Base-by-base conservation (phyloP, 805 yeast genomes). In the Brettanomyces sp. region DNA sequence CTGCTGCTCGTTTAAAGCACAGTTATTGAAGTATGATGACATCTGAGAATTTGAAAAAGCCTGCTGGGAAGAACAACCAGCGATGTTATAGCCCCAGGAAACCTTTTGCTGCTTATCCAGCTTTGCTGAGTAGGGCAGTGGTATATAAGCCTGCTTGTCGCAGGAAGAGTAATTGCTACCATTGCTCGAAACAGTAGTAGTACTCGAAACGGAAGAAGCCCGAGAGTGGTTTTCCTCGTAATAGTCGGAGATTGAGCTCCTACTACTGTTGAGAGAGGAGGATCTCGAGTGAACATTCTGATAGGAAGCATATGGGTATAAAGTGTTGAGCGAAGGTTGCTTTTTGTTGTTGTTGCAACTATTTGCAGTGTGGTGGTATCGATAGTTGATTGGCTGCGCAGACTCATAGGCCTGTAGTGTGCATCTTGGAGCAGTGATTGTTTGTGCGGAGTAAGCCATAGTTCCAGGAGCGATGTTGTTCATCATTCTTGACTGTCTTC, bases 1-100 rank as follows among this genome's bases (percentile, higher is more conserved):
- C 48, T 56, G 60, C 44, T 64, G 66, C 50, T 64, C 68, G 25
- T 53, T 57, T 39, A 52, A 48, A n/a, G 67, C 66, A 36, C 56
- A 65, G 5, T 60, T 52, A 45, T 64, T 64, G 40, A 64, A 55
- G 45, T 59, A 53, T 32, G 56, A 52, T 40, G 50, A 52, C 35
- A 41, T 11, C 24, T 41, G 38, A 12, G 28, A 2, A 7, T 25
- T 36, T 23, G 39, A 14, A 13, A 36, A 6, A n/a, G 11, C 4
- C 9, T 12, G 24, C 37, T 30, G 43, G 6, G 18, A 13, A 5
- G 12, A 36, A 32, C 43, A 41, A 32, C 43, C 43, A 37, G 14
- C 43, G 43, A 3, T 41, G 43, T 41, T 36, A 28, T 28, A 28
- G 7, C 32, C 32, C 32, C 7, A 28, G 32, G 3, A 28, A 28